These are phyloP conservation scores for Phytophthora nicotianae DNA, from an alignment of 352 stramenopile species.

Conservation along the genomic window DNA sequence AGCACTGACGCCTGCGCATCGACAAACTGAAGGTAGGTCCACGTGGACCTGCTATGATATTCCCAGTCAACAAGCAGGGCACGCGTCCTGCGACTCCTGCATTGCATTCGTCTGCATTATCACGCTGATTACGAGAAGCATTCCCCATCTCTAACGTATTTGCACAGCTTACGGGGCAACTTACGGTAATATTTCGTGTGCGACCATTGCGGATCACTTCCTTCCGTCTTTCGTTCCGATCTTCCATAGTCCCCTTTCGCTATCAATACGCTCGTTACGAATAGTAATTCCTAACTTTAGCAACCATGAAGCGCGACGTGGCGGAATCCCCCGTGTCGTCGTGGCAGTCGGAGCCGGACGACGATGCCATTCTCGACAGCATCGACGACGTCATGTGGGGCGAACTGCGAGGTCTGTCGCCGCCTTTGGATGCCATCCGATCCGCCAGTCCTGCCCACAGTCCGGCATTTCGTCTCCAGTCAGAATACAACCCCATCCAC, in stretches of 20 bases:
- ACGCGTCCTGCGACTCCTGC: not conserved
- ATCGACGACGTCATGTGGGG: constrained; percentile 32
- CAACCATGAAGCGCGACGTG: constrained; percentile 21
- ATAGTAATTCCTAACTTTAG: no score
- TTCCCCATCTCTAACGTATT: not conserved
- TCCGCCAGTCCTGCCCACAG: constrained; percentile 23
- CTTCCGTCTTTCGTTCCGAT: no score
- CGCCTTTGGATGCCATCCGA: constrained; percentile 14
- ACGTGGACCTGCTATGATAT: not conserved
- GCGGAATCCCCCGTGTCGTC: not conserved
- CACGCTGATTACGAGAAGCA: constrained; percentile 10
- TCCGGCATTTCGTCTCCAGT: constrained; percentile 8
- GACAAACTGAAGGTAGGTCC: constrained; percentile 25
- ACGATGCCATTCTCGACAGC: constrained; percentile 11
- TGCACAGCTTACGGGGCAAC: not conserved
- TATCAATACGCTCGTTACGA: constrained; percentile 14
- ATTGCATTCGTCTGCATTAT: not conserved
- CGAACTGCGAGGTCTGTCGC: constrained; percentile 13
- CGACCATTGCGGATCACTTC: not conserved
- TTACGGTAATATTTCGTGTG: not conserved
- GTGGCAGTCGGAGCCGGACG: not conserved
- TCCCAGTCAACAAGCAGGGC: not conserved
- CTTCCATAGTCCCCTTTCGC: not conserved
- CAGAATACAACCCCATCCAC: constrained; percentile 12
- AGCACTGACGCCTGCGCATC: constrained; percentile 1